Conservation (phyloP, 805 yeast genomes). For the Pichia insulana region DNA sequence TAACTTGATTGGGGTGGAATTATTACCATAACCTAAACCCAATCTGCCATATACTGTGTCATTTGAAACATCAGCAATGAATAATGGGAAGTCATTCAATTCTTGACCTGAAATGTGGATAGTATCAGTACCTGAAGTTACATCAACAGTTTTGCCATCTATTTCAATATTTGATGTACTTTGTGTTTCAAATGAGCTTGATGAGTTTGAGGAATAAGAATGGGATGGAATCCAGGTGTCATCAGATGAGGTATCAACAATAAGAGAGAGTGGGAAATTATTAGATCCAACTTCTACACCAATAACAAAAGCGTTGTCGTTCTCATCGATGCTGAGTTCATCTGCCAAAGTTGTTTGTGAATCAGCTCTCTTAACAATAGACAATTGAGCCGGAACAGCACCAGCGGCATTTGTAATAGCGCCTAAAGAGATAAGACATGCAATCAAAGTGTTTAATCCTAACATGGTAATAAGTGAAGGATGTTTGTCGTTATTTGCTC, state of each 20-base stretch:
- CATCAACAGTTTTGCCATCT: no score
- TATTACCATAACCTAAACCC: conserved; percentile 35
- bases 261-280: background rate
- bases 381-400: background rate
- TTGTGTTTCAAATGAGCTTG: no score
- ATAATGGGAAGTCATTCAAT: no score
- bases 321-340: background rate
- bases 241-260: background rate
- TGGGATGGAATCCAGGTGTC: background rate
- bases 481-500: no score
- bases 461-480: no score
- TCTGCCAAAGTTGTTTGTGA: background rate
- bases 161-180: no score
- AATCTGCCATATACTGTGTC: conserved; percentile 14
- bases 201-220: background rate
- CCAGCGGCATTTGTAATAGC: background rate
- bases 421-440: no score
- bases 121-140: no score
- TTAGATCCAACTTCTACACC: background rate
- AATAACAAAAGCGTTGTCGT: no score
- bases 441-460: no score
- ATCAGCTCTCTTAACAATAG: background rate
- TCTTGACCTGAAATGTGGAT: no score
- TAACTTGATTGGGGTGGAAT: conserved; percentile 56
- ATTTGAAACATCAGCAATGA: conserved; percentile 47